Conservation (phyloP, 1,284 basidiomycete genomes). For the Papiliotrema flavescens region DNA sequence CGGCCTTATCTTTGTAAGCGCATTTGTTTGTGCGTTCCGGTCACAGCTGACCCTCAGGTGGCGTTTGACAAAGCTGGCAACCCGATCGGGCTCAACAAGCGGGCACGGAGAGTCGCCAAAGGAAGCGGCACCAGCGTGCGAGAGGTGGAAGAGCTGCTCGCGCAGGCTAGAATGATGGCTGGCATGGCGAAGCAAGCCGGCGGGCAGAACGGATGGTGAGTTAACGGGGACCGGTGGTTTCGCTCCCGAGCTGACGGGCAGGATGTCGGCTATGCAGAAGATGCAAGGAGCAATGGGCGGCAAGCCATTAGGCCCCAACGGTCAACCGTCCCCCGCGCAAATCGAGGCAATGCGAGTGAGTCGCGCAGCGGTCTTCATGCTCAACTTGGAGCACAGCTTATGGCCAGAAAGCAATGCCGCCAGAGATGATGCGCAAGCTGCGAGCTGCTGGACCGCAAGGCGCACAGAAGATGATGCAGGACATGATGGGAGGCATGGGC, state of each 20-base stretch:
- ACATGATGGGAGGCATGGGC: conserved; percentile 76
- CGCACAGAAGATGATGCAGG: conserved; percentile 94
- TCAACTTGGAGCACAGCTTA: not conserved
- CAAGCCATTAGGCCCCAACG: conserved; percentile 74
- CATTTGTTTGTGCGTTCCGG: not conserved
- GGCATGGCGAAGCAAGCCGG: conserved; percentile 97
- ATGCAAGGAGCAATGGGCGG: conserved; percentile 81
- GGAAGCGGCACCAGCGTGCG: conserved; percentile 95
- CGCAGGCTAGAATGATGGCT: conserved; percentile 95
- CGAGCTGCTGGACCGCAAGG: conserved; percentile 68
- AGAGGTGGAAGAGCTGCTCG: conserved; percentile 93
- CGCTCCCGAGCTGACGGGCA: conserved; percentile 29
- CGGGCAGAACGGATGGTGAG: conserved; percentile 86
- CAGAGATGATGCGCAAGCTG: conserved; percentile 80
- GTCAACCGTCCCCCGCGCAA: conserved; percentile 86
- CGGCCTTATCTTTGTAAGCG: conserved; percentile 72
- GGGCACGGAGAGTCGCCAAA: conserved; percentile 81
- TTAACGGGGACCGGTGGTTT: conserved; percentile 9
- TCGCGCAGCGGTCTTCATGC: conserved; percentile 8
- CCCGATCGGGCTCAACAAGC: conserved; percentile 75
- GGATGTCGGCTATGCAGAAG: conserved; percentile 83
- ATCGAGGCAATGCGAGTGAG: conserved; percentile 84
- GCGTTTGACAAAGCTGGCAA: conserved; percentile 77
- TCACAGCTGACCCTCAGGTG: conserved; percentile 24
- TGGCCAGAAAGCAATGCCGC: conserved; percentile 75